These are phyloP conservation scores for Gaeumannomyces sp. DNA, from an alignment of 2,329 filamentous ascomycete species.

Conservation along the genomic window DNA sequence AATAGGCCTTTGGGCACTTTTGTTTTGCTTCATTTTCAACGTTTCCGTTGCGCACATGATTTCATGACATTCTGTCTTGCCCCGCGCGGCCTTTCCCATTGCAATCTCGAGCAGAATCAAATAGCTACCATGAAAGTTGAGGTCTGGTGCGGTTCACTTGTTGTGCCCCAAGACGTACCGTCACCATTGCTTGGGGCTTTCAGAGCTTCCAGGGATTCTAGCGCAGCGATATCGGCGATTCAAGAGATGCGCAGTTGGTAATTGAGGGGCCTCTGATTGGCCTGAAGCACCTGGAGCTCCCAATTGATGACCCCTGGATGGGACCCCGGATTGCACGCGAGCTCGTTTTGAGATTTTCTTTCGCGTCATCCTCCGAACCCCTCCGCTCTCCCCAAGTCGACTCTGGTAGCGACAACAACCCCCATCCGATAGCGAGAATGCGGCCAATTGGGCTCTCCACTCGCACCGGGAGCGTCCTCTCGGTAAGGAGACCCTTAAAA, in stretches of 20 bases:
- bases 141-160: too few relatives aligned
- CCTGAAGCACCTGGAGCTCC: background rate
- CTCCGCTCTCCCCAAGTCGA: background rate
- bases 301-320: background rate
- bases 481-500: slow-evolving; percentile 27
- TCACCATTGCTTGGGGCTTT: too few relatives aligned
- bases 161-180: too few relatives aligned
- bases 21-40: background rate
- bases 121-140: background rate
- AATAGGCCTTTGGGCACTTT: background rate
- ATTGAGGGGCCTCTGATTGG: slow-evolving; percentile 17
- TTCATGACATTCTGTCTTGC: background rate
- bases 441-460: slow-evolving; percentile 45
- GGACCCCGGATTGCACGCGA: background rate
- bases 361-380: slow-evolving; percentile 1
- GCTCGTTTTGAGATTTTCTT: background rate
- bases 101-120: background rate
- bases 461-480: slow-evolving; percentile 41
- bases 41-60: background rate
- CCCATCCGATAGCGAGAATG: slow-evolving; percentile 27
- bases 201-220: background rate
- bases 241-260: slow-evolving; percentile 5
- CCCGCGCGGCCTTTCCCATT: background rate
- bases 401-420: slow-evolving; percentile 2
- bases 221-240: slow-evolving; percentile 3